phyloP scores from a whole-genome alignment of 2,329 filamentous ascomycete species.

The Aspergillus puulaauensis region DNA sequence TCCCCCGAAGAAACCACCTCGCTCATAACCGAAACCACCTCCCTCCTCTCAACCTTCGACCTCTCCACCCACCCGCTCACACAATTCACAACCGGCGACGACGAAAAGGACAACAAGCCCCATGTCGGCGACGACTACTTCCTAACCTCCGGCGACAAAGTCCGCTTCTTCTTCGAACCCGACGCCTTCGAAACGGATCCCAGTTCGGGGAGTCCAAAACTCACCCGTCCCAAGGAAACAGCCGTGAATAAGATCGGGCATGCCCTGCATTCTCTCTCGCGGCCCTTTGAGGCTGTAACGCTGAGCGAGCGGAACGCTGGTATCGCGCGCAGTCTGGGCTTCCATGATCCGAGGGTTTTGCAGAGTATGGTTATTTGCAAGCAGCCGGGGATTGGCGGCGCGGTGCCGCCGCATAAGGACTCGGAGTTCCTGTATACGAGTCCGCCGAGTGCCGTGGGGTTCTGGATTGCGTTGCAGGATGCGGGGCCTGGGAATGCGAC shows the following conservation, averaged over 20 bases:
- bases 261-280: conserved; percentile 68
- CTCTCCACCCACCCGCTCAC: conserved; percentile 89
- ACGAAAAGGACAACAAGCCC: conserved; percentile 50
- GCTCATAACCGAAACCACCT: conserved; percentile 72
- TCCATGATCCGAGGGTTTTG: conserved; percentile 71
- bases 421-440: conserved; percentile 89
- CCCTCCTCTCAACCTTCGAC: conserved; percentile 71
- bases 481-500: conserved; percentile 84
- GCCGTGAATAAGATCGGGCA: conserved; percentile 92
- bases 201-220: conserved; percentile 50
- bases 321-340: conserved; percentile 71
- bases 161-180: conserved; percentile 97
- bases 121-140: conserved; percentile 97
- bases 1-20: conserved; percentile 61
- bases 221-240: conserved; percentile 74
- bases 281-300: conserved; percentile 61
- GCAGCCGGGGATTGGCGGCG: conserved; percentile 91
- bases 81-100: conserved; percentile 82
- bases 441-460: conserved; percentile 85
- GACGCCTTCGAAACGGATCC: conserved; percentile 66
- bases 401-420: conserved; percentile 89
- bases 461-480: conserved; percentile 97
- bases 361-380: conserved; percentile 99
- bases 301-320: conserved; percentile 52
- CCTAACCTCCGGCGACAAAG: conserved; percentile 81